phyloP scores from a whole-genome alignment of 345 rosid genomes.

The Eucalyptus sideroxylon region DNA sequence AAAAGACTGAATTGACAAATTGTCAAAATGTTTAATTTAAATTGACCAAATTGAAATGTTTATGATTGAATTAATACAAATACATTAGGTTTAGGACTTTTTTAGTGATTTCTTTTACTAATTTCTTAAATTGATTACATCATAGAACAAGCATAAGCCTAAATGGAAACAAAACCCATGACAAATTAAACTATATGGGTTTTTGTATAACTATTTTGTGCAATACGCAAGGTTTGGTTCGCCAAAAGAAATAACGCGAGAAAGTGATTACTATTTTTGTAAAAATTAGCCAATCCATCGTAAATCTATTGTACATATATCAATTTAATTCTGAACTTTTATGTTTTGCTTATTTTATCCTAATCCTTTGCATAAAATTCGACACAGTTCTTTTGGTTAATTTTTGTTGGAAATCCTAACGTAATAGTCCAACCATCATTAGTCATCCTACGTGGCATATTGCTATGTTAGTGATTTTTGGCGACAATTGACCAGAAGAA shows the following conservation, averaged over 20 bases:
- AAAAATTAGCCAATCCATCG: not conserved
- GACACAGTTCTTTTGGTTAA: rapidly evolving
- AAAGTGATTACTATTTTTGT: not conserved
- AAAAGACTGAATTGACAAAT: not conserved
- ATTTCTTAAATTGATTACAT: not conserved
- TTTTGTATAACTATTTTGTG: not conserved
- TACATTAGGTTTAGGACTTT: too few relatives aligned
- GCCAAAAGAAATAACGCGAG: not conserved
- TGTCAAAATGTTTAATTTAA: not conserved
- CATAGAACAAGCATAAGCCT: not conserved
- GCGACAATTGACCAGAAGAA: rapidly evolving
- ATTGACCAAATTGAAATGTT: too few relatives aligned
- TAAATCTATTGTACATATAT: not conserved
- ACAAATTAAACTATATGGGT: not conserved
- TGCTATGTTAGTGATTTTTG: rapidly evolving
- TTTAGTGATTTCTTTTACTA: rapidly evolving
- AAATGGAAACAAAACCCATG: not conserved
- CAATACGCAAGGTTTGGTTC: not conserved
- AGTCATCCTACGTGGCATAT: not conserved
- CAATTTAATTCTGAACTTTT: not conserved
- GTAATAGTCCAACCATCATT: not conserved
- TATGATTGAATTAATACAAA: not conserved
- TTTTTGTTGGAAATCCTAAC: not conserved
- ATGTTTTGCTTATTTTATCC: not conserved
- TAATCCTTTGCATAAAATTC: not conserved